Percentiles rank a stretch among this genome's conserved stretches.
Conservation (phyloP, 2,329 filamentous ascomycete genomes). For the Fusarium caatingaense region DNA sequence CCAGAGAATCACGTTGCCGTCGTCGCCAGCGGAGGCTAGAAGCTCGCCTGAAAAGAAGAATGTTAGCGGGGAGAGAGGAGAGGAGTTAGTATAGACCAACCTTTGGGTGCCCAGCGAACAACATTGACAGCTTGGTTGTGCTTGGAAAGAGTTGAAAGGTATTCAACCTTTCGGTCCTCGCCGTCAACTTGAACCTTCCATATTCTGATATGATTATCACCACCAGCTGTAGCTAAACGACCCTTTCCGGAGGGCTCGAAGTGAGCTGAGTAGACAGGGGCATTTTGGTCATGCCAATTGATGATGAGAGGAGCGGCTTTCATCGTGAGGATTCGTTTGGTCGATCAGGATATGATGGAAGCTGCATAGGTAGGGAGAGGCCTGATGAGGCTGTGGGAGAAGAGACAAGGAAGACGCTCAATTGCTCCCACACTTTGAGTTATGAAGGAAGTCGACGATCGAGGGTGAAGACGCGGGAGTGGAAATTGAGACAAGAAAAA, state of each 20-base stretch:
- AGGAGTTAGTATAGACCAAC: conserved; percentile 59
- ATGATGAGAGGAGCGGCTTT: conserved; percentile 96
- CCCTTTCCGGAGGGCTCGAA: conserved; percentile 95
- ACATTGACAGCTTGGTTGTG: conserved; percentile 99
- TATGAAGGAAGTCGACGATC: conserved; percentile 12
- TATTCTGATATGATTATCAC: conserved; percentile 95
- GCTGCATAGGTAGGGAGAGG: conserved; percentile 47
- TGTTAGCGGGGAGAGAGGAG: conserved; percentile 26
- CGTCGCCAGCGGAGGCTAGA: conserved; percentile 93
- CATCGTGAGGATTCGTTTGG: conserved; percentile 69
- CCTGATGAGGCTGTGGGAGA: conserved; percentile 38
- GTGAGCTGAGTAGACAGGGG: conserved; percentile 96
- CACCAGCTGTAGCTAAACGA: conserved; percentile 90
- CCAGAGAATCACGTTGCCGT: conserved; percentile 97
- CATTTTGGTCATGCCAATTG: conserved; percentile 98
- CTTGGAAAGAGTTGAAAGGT: conserved; percentile 89
- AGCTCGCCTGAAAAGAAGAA: conserved; percentile 75
- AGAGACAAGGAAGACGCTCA: conserved; percentile 29
- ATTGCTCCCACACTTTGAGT: conserved; percentile 31
- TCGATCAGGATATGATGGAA: conserved; percentile 44
- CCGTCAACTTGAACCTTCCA: conserved; percentile 91
- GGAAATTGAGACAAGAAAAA: conserved; percentile 8
- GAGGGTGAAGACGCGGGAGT: not conserved
- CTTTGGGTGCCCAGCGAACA: conserved; percentile 93
- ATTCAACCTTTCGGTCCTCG: conserved; percentile 89